These are phyloP conservation scores for Brettanomyces anomalus DNA, from an alignment of 805 yeast species.

Conservation along the genomic window DNA sequence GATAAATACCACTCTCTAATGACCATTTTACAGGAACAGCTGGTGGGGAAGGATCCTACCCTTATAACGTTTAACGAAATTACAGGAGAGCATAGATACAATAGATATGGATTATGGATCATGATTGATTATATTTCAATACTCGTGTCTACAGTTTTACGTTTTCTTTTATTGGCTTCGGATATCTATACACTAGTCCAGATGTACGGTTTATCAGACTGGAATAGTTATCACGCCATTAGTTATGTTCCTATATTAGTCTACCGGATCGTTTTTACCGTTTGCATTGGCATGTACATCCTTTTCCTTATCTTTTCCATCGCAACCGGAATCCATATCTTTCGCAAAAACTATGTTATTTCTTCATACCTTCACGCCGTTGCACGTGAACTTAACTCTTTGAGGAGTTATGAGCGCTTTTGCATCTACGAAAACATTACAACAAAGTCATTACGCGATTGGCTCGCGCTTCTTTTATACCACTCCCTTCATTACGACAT, in stretches of 20 bases:
- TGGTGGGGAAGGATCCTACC: constrained; percentile 12
- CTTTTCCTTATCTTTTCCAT: constrained; percentile 47
- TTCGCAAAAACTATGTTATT: constrained; percentile 55
- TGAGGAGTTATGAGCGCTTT: constrained; percentile 53
- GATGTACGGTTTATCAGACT: constrained; percentile 56
- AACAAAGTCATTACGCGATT: constrained; percentile 55
- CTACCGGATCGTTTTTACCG: constrained; percentile 29
- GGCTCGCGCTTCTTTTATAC: constrained; percentile 57
- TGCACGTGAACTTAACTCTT: constrained; percentile 49
- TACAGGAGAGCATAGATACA: constrained; percentile 21
- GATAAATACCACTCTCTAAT: background rate
- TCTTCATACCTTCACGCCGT: constrained; percentile 58
- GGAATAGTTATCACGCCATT: constrained; percentile 25
- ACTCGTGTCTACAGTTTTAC: constrained; percentile 35
- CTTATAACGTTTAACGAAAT: constrained; percentile 20
- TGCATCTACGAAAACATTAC: constrained; percentile 68
- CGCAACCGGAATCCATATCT: constrained; percentile 48
- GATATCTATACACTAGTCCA: constrained; percentile 76
- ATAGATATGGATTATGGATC: constrained; percentile 34
- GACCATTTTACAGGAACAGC: constrained; percentile 2
- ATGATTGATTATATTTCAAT: constrained; percentile 33
- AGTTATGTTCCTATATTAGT: constrained; percentile 24
- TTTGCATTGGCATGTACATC: constrained; percentile 69
- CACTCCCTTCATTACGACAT: constrained; percentile 56
- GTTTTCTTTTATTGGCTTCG: constrained; percentile 46